Evolutionary conservation across 2,329 filamentous ascomycete species (phyloP), one percentile per base, ranked within the genome.

Genomic region (Aspergillus pseudoterreus): DNA sequence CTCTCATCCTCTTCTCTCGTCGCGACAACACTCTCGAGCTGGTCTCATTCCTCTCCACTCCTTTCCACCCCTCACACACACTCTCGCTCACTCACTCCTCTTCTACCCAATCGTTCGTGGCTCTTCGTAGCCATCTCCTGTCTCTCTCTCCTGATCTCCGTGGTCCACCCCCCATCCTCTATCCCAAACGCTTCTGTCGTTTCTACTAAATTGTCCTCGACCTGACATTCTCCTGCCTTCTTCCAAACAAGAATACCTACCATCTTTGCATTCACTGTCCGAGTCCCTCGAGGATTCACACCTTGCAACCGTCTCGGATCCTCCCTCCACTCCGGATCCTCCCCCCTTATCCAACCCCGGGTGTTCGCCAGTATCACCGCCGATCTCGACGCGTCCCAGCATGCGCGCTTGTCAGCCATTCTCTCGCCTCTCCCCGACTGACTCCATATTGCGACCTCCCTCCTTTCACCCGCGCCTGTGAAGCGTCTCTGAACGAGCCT

Each of bases 331-430:
- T 35, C 27, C 17, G 36, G 19, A 22, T 22, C 22, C 22, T 22
- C 11, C 39, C 39, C 41, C 14, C 39, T 42, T 10, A 38, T 38
- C 35, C 35, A 17, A 15, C 39, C 19, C 39, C 39, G 39, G 39
- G 39, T 19, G 39, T 21, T 42, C 39, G 15, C 39, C 17, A 30
- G 27, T 30, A 42, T 42, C 39, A 42, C 17, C 17, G 15, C 39
- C 47, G n/a, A 47, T 21, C 49, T 47, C 21, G 63, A 54, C 61
- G 58, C 61, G 59, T 61, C 65, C 62, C 67, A 70, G 67, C 66
- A 70, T 70, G 67, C 65, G 63, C 61, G 53, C 57, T 68, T 61
- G 60, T 63, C 64, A 65, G 57, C 53, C 46, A 47, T 60, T 57
- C 54, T 56, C 61, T 54, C 57, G 63, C 52, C 60, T 59, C 57